Evolutionary conservation across 106 monocot genomes (phyloP).

Genomic region (Narthecium ossifragum): DNA sequence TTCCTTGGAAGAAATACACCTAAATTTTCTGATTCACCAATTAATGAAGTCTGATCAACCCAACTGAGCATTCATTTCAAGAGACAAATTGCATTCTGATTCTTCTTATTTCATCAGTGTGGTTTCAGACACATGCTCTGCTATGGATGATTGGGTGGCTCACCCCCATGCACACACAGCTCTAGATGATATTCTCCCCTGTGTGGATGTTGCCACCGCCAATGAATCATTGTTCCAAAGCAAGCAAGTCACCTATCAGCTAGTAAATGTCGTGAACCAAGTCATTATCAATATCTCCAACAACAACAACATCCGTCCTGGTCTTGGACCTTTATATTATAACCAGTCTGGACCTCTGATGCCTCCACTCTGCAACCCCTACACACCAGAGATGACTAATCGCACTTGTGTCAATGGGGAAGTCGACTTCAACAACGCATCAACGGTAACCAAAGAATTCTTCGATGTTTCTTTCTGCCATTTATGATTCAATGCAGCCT

Average conservation of each 20-base stretch:
- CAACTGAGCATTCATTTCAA: no score
- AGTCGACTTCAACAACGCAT: slow-evolving; percentile 55
- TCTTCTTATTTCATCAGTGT: slow-evolving; percentile 38
- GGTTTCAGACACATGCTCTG: slow-evolving; percentile 66
- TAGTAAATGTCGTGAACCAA: slow-evolving; percentile 62
- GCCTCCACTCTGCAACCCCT: slow-evolving; percentile 80
- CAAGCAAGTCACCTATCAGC: slow-evolving; percentile 52
- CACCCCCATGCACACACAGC: slow-evolving; percentile 67
- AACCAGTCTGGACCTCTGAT: slow-evolving; percentile 84
- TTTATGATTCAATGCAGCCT: background rate
- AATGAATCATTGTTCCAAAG: slow-evolving; percentile 57
- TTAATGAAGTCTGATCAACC: no score
- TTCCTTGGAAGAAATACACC: no score
- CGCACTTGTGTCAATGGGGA: slow-evolving; percentile 45
- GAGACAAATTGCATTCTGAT: background rate
- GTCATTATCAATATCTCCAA: slow-evolving; percentile 50
- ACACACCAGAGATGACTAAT: slow-evolving; percentile 31
- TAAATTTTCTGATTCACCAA: no score
- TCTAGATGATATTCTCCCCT: slow-evolving; percentile 87
- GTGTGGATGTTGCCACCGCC: slow-evolving; percentile 71
- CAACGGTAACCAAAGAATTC: slow-evolving; percentile 30
- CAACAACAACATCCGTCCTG: slow-evolving; percentile 53
- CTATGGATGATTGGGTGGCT: slow-evolving; percentile 92
- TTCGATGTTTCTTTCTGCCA: background rate
- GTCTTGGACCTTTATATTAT: slow-evolving; percentile 29